phyloP scores from a whole-genome alignment of 176 grass and related monocot species.

The Neostapfia colusana region DNA sequence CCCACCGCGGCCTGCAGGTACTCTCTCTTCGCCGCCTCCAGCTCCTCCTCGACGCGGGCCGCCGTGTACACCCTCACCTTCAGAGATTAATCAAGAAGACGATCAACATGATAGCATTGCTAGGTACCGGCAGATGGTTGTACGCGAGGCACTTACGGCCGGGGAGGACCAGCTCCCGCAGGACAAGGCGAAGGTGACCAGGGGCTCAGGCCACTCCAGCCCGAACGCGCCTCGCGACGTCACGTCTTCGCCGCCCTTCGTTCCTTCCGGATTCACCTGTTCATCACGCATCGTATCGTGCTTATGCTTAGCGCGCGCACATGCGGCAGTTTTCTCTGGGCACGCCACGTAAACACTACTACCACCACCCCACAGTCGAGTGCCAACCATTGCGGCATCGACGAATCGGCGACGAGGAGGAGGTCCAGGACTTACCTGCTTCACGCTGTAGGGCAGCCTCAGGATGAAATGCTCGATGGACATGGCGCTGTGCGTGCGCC shows the following conservation, averaged over 20 bases:
- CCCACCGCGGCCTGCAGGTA: slow-evolving; percentile 76
- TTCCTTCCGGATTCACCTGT: slow-evolving; percentile 49
- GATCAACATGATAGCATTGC: neutral
- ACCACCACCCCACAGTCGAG: neutral
- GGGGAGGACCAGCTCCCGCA: slow-evolving; percentile 97
- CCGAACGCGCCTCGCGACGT: slow-evolving; percentile 50
- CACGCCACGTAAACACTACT: neutral
- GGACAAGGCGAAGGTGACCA: slow-evolving; percentile 90
- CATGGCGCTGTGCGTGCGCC: slow-evolving; percentile 87
- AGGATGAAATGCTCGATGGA: slow-evolving; percentile 95
- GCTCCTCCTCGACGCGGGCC: slow-evolving; percentile 71
- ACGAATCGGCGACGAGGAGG: neutral
- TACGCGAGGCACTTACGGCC: slow-evolving; percentile 55
- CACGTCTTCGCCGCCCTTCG: slow-evolving; percentile 35
- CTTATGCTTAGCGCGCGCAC: neutral
- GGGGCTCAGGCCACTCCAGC: slow-evolving; percentile 92
- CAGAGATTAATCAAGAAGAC: neutral
- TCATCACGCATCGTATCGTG: neutral
- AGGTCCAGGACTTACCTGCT: slow-evolving; percentile 49
- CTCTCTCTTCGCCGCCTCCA: slow-evolving; percentile 80
- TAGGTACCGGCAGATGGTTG: neutral
- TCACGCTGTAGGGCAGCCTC: slow-evolving; percentile 72
- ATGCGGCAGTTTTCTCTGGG: too few species aligned
- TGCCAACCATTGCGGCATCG: neutral
- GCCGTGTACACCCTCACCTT: slow-evolving; percentile 90